Conservation (phyloP, 2,329 filamentous ascomycete genomes). For the Epichloe sibirici region DNA sequence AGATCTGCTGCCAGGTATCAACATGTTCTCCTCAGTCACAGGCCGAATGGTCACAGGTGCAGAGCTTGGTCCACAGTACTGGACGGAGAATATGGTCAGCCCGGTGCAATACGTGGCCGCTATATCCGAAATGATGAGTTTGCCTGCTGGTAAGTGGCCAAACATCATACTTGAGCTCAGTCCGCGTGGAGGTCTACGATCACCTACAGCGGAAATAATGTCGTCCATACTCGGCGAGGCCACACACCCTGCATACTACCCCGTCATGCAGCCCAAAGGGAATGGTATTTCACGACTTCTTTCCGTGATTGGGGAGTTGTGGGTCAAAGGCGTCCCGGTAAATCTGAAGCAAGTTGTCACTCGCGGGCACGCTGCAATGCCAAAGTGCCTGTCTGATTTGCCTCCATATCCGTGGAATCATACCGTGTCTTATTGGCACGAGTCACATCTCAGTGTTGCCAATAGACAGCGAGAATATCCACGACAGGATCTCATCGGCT, state of each 20-base stretch:
- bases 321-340: conserved; percentile 21
- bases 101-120: conserved; percentile 32
- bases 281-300: conserved; percentile 17
- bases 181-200: conserved; percentile 24
- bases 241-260: conserved; percentile 12
- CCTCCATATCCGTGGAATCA: conserved; percentile 46
- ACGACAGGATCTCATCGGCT: conserved; percentile 39
- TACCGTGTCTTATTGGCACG: conserved; percentile 38
- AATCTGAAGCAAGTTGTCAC: conserved; percentile 20
- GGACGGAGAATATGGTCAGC: conserved; percentile 32
- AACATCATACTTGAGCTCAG: conserved; percentile 30
- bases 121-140: conserved; percentile 22
- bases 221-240: conserved; percentile 5
- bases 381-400: conserved; percentile 30
- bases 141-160: conserved; percentile 16
- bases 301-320: conserved; percentile 22
- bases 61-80: conserved; percentile 27
- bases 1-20: conserved; percentile 8
- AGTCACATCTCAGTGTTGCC: conserved; percentile 32
- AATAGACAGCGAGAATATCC: conserved; percentile 32
- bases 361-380: conserved; percentile 7
- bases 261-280: conserved; percentile 16
- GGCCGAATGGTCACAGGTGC: conserved; percentile 14
- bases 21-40: conserved; percentile 31
- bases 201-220: conserved; percentile 25